Percentiles rank a stretch among this genome's conserved stretches.
Conservation (phyloP, 768 basidiomycete genomes). For the Amylocystis lapponica region DNA sequence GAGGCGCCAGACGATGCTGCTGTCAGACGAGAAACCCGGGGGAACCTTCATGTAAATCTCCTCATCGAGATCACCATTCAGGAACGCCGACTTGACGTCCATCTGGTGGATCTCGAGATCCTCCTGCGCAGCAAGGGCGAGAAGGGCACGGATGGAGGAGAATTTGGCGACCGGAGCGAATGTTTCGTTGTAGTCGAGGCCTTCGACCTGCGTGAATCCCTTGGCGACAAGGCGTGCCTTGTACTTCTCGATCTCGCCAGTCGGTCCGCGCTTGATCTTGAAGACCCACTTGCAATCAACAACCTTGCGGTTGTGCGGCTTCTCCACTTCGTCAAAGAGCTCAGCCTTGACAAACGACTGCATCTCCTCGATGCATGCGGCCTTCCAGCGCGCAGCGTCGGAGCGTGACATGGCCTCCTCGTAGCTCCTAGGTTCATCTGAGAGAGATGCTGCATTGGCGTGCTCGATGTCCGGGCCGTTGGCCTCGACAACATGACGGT, state of each 20-base stretch:
- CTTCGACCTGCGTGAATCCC: constrained; percentile 27
- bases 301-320: constrained; percentile 10
- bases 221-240: constrained; percentile 25
- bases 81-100: constrained; percentile 24
- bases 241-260: constrained; percentile 8
- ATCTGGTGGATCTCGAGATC: constrained; percentile 20
- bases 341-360: constrained; percentile 3
- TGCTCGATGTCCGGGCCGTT: constrained; percentile 3
- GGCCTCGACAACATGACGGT: constrained; percentile 6
- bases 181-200: constrained; percentile 23
- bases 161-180: constrained; percentile 26
- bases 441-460: constrained; percentile 23
- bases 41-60: constrained; percentile 26
- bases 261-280: constrained; percentile 21
- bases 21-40: constrained; percentile 13
- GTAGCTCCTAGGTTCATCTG: constrained; percentile 29
- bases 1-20: constrained; percentile 18
- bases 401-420: constrained; percentile 26
- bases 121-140: constrained; percentile 20
- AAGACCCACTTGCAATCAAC: constrained; percentile 27
- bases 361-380: constrained; percentile 5
- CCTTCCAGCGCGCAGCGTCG: constrained; percentile 2
- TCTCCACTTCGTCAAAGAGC: constrained; percentile 4
- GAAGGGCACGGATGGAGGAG: constrained; percentile 16
- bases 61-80: constrained; percentile 23